Conservation (phyloP, 2,329 filamentous ascomycete species). For the Pseudocercospora musae region DNA sequence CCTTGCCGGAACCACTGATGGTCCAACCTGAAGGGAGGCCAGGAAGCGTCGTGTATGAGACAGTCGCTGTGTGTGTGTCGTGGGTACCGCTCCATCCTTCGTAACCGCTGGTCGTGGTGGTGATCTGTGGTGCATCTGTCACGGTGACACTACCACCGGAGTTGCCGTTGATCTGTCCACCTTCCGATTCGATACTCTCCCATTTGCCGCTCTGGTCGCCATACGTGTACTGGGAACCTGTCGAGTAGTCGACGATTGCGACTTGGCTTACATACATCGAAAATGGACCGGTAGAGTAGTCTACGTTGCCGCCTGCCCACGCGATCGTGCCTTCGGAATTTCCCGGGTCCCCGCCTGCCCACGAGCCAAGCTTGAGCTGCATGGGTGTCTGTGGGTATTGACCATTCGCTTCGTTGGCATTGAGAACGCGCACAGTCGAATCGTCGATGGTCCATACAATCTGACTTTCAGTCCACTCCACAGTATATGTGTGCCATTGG, state of each 20-base stretch:
- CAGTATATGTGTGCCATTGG: conserved; percentile 77
- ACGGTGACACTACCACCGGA: conserved; percentile 54
- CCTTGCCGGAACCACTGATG: conserved; percentile 73
- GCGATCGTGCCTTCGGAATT: conserved; percentile 79
- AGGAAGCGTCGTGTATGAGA: conserved; percentile 46
- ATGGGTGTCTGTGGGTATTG: conserved; percentile 96
- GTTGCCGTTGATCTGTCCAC: conserved; percentile 63
- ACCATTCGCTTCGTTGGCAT: conserved; percentile 62
- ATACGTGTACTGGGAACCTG: conserved; percentile 80
- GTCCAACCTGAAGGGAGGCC: conserved; percentile 77
- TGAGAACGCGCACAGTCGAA: conserved; percentile 71
- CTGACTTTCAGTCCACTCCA: conserved; percentile 85
- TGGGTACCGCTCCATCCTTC: conserved; percentile 64
- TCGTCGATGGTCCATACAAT: conserved; percentile 86
- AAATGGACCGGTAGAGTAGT: conserved; percentile 81
- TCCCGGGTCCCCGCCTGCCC: conserved; percentile 82
- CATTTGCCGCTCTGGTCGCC: conserved; percentile 73
- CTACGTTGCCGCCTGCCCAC: conserved; percentile 83
- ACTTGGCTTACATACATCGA: conserved; percentile 78
- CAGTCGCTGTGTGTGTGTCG: conserved; percentile 36
- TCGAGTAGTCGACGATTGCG: conserved; percentile 85
- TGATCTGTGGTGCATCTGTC: conserved; percentile 58
- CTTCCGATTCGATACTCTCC: conserved; percentile 77
- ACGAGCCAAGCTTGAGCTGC: conserved; percentile 87
- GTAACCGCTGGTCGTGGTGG: conserved; percentile 59